These are phyloP conservation scores for Lupinus albus DNA, from an alignment of 306 rosid genomes.

Conservation along the genomic window DNA sequence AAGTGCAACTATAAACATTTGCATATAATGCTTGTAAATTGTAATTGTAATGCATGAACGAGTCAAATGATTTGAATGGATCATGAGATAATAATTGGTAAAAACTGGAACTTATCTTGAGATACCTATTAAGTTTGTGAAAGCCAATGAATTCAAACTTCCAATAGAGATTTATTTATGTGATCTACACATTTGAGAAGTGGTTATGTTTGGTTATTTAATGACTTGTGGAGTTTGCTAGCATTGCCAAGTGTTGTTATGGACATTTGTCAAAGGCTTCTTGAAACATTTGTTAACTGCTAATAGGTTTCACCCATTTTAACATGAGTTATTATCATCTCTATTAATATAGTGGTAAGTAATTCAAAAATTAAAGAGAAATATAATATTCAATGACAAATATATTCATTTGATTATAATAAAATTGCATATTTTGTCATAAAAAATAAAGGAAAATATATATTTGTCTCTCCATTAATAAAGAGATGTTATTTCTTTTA, in stretches of 20 bases:
- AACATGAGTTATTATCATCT: too few relatives aligned
- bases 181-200: conserved; percentile 27
- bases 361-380: too few relatives aligned
- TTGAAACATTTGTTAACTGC: conserved; percentile 42
- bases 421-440: too few relatives aligned
- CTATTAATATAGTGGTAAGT: too few relatives aligned
- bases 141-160: conserved; percentile 42
- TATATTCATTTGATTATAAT: too few relatives aligned
- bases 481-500: too few relatives aligned
- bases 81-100: conserved; percentile 8
- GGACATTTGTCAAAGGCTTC: conserved; percentile 24
- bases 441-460: too few relatives aligned
- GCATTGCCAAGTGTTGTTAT: conserved; percentile 51
- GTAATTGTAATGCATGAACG: conserved; percentile 28
- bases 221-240: conserved; percentile 26
- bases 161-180: conserved; percentile 9
- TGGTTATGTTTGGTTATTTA: conserved; percentile 38
- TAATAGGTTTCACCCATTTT: background rate
- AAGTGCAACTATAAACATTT: conserved; percentile 8
- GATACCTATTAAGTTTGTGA: conserved; percentile 42
- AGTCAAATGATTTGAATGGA: conserved; percentile 14
- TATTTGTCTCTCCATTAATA: too few relatives aligned
- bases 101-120: background rate
- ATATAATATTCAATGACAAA: too few relatives aligned
- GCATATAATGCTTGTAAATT: conserved; percentile 24